Base-by-base conservation (phyloP, 306 rosid genomes). In the Acacia melanoxylon region DNA sequence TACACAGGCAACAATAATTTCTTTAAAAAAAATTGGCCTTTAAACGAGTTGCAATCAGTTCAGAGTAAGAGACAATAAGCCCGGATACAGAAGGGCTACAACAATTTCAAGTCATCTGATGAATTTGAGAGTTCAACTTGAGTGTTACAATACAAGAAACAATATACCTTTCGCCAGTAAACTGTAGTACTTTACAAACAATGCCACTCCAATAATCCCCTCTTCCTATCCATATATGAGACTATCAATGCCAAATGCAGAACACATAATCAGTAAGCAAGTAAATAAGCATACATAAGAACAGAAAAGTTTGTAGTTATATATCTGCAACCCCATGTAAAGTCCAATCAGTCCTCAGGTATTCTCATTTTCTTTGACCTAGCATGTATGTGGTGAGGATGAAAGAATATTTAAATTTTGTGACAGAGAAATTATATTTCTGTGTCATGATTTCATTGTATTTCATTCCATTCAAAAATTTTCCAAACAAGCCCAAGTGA, bases 311-410 rank as follows among this genome's bases (percentile, higher is more conserved):
- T 20, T 24, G 29, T 10, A 44, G 25, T 14, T 70, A 70, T 54
- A 20, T n/a, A n/a, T 31, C 71, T 27, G 40, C 75, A 45, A 72
- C 8, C 24, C 76, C 75, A 52, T 17, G 29, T 20, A 65, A 42
- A 11, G 79, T 77, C 72, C 11, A 68, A 83, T 90, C 81, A 90
- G 83, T 81, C 84, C 48, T 92, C 94, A 4, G 98, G 99, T 72
- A 95, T 85, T 70, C 58, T 70, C 56, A 70, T 70, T 44, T 70
- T 51, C 63, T 69, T 27, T 29, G 29, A 65, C 17, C 24, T 49
- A 51, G 70, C 56, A 51, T 71, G 25, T 74, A 42, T 42, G 20
- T 37, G 70, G 54, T 40, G 54, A 12, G 33, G 17, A 6, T 69
- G 19, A 8, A 40, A 2, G 10, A 41, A 22, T 42, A 22, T 40